These are phyloP conservation scores for Nidularia sp. DNA, from an alignment of 768 basidiomycete species.

Conservation along the genomic window DNA sequence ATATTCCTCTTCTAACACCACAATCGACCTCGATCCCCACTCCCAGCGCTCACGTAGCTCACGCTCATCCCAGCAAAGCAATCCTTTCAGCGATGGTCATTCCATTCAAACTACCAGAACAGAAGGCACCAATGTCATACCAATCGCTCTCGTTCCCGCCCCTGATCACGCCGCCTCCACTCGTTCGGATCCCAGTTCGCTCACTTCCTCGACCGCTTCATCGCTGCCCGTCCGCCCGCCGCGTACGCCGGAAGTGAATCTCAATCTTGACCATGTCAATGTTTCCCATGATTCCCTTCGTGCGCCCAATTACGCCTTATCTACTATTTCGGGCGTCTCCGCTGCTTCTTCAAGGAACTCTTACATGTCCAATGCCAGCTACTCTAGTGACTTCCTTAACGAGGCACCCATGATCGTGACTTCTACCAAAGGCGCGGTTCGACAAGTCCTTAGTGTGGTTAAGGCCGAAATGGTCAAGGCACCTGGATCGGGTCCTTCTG, in stretches of 20 bases:
- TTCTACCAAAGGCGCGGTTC: conserved; percentile 55
- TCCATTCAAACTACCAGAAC: conserved; percentile 84
- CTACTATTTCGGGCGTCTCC: conserved; percentile 52
- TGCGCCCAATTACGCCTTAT: conserved; percentile 34
- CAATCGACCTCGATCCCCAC: conserved; percentile 60
- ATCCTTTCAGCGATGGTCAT: conserved; percentile 74
- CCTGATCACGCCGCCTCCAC: conserved; percentile 38
- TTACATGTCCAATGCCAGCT: conserved; percentile 72
- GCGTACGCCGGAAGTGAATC: conserved; percentile 56
- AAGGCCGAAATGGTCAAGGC: conserved; percentile 78
- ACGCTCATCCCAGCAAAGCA: conserved; percentile 41
- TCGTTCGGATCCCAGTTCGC: conserved; percentile 19
- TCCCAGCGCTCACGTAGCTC: conserved; percentile 29
- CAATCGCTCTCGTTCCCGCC: conserved; percentile 76
- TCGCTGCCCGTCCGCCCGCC: conserved; percentile 49
- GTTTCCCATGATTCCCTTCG: conserved; percentile 51
- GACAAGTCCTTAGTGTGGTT: conserved; percentile 72
- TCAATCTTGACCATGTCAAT: conserved; percentile 61
- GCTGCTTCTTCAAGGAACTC: conserved; percentile 57
- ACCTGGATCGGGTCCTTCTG: conserved; percentile 33
- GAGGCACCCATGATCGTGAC: conserved; percentile 83
- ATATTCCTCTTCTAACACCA: conserved; percentile 43
- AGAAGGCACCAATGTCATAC: conserved; percentile 81
- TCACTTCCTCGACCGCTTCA: conserved; percentile 29
- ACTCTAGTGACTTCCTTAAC: conserved; percentile 72